Evolutionary conservation across 768 basidiomycete species (phyloP), one percentile per base, ranked within the genome.

Genomic region (Tricholoma terreum): DNA sequence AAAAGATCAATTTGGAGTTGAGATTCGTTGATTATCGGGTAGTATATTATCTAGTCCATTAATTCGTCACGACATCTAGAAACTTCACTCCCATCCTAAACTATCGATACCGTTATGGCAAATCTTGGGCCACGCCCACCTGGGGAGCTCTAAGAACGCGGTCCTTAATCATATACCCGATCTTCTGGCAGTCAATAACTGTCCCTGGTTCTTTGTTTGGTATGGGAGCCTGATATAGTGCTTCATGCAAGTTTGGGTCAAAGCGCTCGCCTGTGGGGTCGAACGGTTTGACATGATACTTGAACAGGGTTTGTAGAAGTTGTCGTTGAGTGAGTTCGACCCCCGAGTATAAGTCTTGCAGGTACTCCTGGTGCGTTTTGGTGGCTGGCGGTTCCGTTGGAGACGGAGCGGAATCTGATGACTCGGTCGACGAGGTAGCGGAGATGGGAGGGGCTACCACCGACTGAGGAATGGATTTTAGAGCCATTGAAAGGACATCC

Each of bases 191-290:
- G 69, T 96, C 91, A 46, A 97, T 81, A 33, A 98, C 88, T 2
- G 89, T 88, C 12, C 96, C 96, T 1, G 93, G 85, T 69, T 89
- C 86, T 75, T 91, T 92, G 12, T 83, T 90, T n/a, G 92, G 89
- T 61, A 94, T 80, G 19, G 95, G 94, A 22, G 84, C 91, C 75
- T 95, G 93, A 75, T 92, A 98, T 24, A 97, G 79, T 10, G 97
- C 97, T 74, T 99, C 97, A 66, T 98, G 96, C 31, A 77, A 75
- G 73, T 98, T 98, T 14, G 97, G 96, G 73, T 99, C 94, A 66
- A 99, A 99, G 62, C 78, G 80, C 72, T 96, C 93, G 42, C 96
- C 96, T 0, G 84, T 87, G 12, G 95, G 92, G 69, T 97, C 93
- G 66, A 94, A 97, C 1, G 90, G 85, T 57, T 88, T 92, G 70